Base-by-base conservation (phyloP, 352 stramenopile genomes). In the Globisporangium barbulae region DNA sequence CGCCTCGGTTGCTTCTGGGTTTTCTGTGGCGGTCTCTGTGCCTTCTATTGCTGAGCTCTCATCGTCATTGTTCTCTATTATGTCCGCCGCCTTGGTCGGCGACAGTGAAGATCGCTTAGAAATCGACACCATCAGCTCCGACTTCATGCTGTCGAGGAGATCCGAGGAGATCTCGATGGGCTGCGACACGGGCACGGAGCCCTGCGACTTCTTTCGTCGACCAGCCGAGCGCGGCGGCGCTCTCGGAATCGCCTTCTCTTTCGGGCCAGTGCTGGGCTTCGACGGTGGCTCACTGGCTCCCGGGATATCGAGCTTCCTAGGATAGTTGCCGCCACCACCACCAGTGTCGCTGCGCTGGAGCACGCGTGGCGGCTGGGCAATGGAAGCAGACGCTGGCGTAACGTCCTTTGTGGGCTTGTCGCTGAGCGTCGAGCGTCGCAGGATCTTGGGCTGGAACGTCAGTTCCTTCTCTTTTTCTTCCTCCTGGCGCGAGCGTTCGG, bases 401-500 rank as follows among this genome's bases (percentile, higher is more conserved):
- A 17, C 2, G 10, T 80, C 74, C 41, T 70, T 74, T 1, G 69
- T 67, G n/a, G 76, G 72, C 42, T 65, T 72, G 15, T 90, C 80
- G 0, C 71, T 71, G 45, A 78, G 86, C 7, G 84, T 93, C 33
- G 76, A 70, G 33, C 85, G 79, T 5, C 85, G 83, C 28, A 94
- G 76, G 33, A 94, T 71, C 55, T 94, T 93, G 15, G 85, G 85
- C 55, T 89, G 83, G 64, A 94, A 94, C 22, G 85, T 94, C 19
- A 94, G 74, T 57, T 94, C 85, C 60, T 85, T 83, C 25, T 90
- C 79, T 19, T 76, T 89, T 58, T 93, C 85, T 41, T 89, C 78
- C 7, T 78, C 73, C 35, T 92, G 84, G 0, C 85, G 77, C 33
- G 76, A 72, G 22, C 80, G 76, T 61, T 93, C 83, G 10, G 68